Evolutionary conservation across 31 red algal genomes (phyloP).

Genomic region (Odonthalia washingtoniensis): DNA sequence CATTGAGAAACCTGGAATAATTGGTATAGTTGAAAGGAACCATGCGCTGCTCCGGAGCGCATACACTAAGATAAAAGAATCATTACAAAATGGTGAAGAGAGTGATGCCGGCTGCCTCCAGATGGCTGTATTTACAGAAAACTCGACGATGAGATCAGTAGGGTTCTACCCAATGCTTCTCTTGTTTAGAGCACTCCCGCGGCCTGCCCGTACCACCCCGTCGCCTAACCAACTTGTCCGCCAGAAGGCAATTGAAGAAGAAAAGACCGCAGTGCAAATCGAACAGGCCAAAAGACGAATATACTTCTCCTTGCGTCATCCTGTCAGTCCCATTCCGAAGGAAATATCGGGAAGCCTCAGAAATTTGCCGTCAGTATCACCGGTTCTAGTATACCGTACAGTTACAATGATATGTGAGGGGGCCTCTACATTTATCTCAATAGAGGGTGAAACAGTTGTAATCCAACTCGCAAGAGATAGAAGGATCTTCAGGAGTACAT

Average conservation of each 20-base stretch:
- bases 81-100: too few species aligned
- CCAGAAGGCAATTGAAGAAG: slow-evolving; percentile 11
- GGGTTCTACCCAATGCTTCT: slow-evolving; percentile 21
- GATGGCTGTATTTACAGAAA: slow-evolving; percentile 33
- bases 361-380: background rate
- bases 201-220: background rate
- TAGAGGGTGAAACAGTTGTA: background rate
- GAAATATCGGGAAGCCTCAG: background rate
- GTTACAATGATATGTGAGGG: background rate
- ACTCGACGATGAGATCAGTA: slow-evolving; percentile 20
- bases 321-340: background rate
- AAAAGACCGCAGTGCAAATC: too few species aligned
- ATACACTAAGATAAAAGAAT: too few species aligned
- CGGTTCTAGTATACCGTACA: background rate
- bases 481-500: too few species aligned
- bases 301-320: background rate
- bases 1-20: too few species aligned
- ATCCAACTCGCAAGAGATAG: too few species aligned
- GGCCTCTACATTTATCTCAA: background rate
- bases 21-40: too few species aligned
- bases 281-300: background rate
- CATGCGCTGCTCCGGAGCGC: too few species aligned
- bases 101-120: too few species aligned
- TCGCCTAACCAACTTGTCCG: too few species aligned
- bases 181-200: slow-evolving; percentile 28